Conservation (phyloP, 768 basidiomycete species). For the Favolaschia claudopus region DNA sequence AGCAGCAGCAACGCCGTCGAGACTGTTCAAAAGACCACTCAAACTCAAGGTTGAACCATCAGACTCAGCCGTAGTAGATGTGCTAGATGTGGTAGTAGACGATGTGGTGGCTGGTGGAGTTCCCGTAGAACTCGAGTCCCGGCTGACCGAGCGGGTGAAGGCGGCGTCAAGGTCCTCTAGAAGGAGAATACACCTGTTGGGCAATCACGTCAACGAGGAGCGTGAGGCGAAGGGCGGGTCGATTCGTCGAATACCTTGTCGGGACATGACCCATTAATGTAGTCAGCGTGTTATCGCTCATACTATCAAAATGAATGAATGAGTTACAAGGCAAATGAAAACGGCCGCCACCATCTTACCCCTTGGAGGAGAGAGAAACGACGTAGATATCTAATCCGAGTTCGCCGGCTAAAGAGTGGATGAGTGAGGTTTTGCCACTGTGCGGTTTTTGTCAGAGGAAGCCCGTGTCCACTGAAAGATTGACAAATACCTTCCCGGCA, state of each 20-base stretch:
- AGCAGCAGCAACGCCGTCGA: conserved; percentile 86
- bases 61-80: conserved; percentile 43
- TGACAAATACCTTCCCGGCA: conserved; percentile 82
- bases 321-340: conserved; percentile 3
- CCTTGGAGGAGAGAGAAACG: conserved; percentile 86
- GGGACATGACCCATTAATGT: conserved; percentile 91
- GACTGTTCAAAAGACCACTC: conserved; percentile 85
- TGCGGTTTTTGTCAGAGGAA: conserved; percentile 18
- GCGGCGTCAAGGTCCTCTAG: conserved; percentile 94
- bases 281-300: conserved; percentile 90
- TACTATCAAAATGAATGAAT: conserved; percentile 51
- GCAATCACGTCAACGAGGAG: conserved; percentile 23
- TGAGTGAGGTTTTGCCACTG: conserved; percentile 87
- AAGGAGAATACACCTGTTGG: conserved; percentile 86
- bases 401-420: conserved; percentile 86
- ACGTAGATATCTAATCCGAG: conserved; percentile 92
- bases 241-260: conserved; percentile 59
- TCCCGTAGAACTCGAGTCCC: conserved; percentile 82
- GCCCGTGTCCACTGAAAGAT: conserved; percentile 11
- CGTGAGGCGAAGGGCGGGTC: neutral
- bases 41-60: conserved; percentile 87
- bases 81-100: conserved; percentile 46
- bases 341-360: conserved; percentile 52
- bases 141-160: conserved; percentile 86
- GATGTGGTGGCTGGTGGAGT: conserved; percentile 61